phyloP scores from a whole-genome alignment of 2,329 filamentous ascomycete species.

The Thelonectria olida region DNA sequence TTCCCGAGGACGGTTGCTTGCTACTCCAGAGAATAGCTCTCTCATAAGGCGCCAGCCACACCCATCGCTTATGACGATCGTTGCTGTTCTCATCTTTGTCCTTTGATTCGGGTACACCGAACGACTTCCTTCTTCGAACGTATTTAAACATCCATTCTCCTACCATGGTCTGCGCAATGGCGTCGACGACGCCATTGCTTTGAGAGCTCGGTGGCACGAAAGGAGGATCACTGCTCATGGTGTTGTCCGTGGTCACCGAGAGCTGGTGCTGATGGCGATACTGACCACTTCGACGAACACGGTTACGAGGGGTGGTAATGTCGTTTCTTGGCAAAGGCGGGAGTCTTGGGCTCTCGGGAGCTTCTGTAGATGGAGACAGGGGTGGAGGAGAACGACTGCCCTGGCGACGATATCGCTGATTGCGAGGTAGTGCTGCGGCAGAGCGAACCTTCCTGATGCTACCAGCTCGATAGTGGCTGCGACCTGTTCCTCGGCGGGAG shows the following conservation, averaged over 20 bases:
- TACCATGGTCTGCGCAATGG: conserved; percentile 98
- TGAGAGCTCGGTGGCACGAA: conserved; percentile 66
- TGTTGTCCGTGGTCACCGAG: conserved; percentile 68
- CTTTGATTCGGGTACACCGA: conserved; percentile 77
- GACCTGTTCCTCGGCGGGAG: conserved; percentile 60
- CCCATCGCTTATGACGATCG: conserved; percentile 94
- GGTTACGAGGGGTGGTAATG: conserved; percentile 68
- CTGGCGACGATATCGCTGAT: conserved; percentile 58
- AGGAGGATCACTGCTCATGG: conserved; percentile 52
- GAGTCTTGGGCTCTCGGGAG: conserved; percentile 74
- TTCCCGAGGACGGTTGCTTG: conserved; percentile 91
- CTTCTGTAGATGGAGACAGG: conserved; percentile 73
- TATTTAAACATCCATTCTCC: conserved; percentile 98
- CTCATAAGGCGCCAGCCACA: conserved; percentile 98
- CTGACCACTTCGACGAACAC: conserved; percentile 49
- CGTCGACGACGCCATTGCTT: conserved; percentile 86
- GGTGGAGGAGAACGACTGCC: conserved; percentile 71
- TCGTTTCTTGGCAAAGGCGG: conserved; percentile 79
- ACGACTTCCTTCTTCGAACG: conserved; percentile 86
- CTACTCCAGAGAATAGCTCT: conserved; percentile 97
- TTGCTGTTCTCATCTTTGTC: conserved; percentile 76
- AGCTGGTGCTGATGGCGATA: conserved; percentile 65
- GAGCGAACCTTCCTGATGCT: conserved; percentile 88
- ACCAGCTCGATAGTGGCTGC: conserved; percentile 62
- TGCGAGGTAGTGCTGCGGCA: conserved; percentile 74